These are phyloP conservation scores for Botryotinia convoluta DNA, from an alignment of 2,329 filamentous ascomycete species.

Conservation along the genomic window DNA sequence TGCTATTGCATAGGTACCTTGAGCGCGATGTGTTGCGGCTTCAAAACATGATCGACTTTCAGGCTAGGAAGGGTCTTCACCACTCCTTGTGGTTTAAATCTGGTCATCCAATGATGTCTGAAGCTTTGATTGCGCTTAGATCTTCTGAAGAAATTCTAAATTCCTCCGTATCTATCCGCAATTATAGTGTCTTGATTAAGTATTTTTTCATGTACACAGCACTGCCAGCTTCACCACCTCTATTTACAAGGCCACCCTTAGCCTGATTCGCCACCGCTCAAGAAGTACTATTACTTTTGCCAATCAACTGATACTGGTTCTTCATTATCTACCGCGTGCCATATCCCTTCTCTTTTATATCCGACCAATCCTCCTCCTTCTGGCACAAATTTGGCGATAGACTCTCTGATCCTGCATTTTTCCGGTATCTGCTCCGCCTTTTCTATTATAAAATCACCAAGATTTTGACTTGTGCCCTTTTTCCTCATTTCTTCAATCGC, in stretches of 20 bases:
- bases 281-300: background rate
- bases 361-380: background rate
- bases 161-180: too few relatives aligned
- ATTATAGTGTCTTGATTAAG: background rate
- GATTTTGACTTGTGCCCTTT: background rate
- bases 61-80: background rate
- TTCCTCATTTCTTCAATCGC: background rate
- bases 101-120: background rate
- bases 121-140: background rate
- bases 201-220: background rate
- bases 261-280: background rate
- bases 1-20: background rate
- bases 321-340: background rate
- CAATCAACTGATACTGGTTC: background rate
- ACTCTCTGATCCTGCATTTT: background rate
- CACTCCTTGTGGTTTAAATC: background rate
- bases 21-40: background rate
- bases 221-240: background rate
- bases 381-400: background rate
- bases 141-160: background rate
- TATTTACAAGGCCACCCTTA: background rate
- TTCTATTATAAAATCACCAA: background rate
- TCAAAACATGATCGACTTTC: background rate
- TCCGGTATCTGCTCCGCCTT: constrained; percentile 4
- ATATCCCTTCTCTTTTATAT: background rate